Base-by-base conservation (phyloP, 306 rosid genomes). In the Fragaria nilgerrensis region DNA sequence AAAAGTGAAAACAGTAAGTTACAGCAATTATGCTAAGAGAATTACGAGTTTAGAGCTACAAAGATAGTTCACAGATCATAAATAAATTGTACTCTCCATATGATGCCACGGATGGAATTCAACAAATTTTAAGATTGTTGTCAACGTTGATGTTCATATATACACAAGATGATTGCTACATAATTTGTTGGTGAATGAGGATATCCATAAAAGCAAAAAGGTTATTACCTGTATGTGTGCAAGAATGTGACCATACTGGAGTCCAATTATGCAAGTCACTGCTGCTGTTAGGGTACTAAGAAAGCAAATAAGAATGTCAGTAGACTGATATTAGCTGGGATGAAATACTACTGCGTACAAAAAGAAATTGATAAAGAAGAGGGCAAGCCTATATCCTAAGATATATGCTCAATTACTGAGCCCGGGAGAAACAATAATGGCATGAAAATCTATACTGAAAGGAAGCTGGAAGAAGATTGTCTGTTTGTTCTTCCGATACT, bases 201-300 rank as follows among this genome's bases (percentile, higher is more conserved):
- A 67, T 15, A 41, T 67, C 20, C 48, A 11, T 36, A 15, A 41
- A 39, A 11, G 15, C 34, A 70, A 53, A 78, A 22, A 7, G 43
- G n/a, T 37, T 17, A 75, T 82, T 82, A 94, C 98, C 98, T 90
- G 84, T 72, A 88, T 13, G 80, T 82, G 88, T 70, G 91, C 90
- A 77, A 94, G 96, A 84, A 92, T 73, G 32, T 94, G 98, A 75
- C 98, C 98, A 70, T 87, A 94, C 75, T 94, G 98, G 77, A 94
- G 97, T 79, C 98, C 98, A 84, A 94, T 81, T 77, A 94, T 90
- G 89, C 97, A 92, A 19, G 98, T 86, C 73, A 89, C 96, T 50
- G 97, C 89, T 32, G 98, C 94, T 52, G 96, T 87, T 88, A 94
- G 61, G 72, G 97, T 86, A 83, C 98, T 94, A 89, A 48, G 74